phyloP scores from a whole-genome alignment of 768 basidiomycete genomes.

The Ramaria sp. region DNA sequence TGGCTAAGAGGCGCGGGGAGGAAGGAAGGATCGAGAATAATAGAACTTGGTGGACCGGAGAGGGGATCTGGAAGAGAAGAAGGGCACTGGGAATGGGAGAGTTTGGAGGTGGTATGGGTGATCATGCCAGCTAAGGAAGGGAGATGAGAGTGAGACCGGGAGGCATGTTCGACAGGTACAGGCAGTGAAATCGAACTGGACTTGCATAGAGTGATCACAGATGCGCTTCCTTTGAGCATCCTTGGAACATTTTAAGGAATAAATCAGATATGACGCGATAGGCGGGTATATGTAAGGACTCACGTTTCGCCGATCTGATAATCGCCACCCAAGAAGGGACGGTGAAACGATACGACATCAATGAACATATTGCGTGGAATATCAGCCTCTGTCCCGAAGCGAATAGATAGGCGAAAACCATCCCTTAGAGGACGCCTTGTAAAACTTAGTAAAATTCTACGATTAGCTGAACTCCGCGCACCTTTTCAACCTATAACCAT shows the following conservation, averaged over 20 bases:
- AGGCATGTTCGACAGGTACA: neutral
- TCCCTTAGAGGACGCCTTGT: slow-evolving; percentile 33
- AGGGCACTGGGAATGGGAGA: neutral
- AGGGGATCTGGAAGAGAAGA: neutral
- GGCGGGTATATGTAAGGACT: neutral
- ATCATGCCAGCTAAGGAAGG: slow-evolving; percentile 5
- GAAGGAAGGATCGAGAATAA: neutral
- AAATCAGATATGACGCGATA: neutral
- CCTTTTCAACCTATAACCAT: neutral
- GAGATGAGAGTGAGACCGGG: neutral
- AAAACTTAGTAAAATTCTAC: neutral
- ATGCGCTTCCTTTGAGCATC: slow-evolving; percentile 43
- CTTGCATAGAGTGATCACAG: slow-evolving; percentile 36
- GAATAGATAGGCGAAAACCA: slow-evolving; percentile 64
- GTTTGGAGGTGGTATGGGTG: neutral
- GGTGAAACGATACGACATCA: slow-evolving; percentile 55
- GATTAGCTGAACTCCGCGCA: neutral
- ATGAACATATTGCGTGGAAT: slow-evolving; percentile 55
- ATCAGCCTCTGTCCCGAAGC: slow-evolving; percentile 48
- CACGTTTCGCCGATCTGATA: slow-evolving; percentile 44
- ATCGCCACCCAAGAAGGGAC: slow-evolving; percentile 54
- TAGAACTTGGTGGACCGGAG: neutral
- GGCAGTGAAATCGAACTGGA: slow-evolving; percentile 30
- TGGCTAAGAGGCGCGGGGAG: slow-evolving; percentile 22
- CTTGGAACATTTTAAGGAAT: neutral